Percentiles rank a stretch among this genome's conserved stretches.
These are phyloP conservation scores for Crithidia fasciculata DNA, from an alignment of 208 protist genomes.

Conservation along the genomic window DNA sequence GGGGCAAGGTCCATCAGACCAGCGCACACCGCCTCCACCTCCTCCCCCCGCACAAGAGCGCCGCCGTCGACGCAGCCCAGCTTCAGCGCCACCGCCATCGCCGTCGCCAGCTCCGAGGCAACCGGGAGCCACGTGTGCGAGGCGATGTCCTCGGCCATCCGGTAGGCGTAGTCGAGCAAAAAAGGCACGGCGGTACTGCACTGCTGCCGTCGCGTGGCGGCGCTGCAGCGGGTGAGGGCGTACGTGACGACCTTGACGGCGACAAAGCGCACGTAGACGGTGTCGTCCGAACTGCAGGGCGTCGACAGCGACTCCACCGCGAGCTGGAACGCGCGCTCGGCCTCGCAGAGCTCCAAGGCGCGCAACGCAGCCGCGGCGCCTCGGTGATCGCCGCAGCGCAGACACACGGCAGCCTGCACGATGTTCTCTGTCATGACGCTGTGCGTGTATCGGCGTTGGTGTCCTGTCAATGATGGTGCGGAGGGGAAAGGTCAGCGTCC, in stretches of 20 bases:
- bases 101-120: conserved; percentile 59
- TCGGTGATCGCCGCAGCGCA: conserved; percentile 65
- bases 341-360: conserved; percentile 43
- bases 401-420: conserved; percentile 46
- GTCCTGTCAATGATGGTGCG: too few species aligned
- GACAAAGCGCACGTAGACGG: conserved; percentile 69
- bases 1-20: conserved; percentile 22
- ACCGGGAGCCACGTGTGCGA: conserved; percentile 63
- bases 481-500: too few species aligned
- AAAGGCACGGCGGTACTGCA: conserved; percentile 38
- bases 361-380: conserved; percentile 53
- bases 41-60: conserved; percentile 5
- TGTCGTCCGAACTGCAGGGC: conserved; percentile 19
- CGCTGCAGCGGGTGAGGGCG: conserved; percentile 45
- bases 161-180: conserved; percentile 49
- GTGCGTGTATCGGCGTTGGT: too few species aligned
- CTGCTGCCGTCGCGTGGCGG: conserved; percentile 24
- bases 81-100: conserved; percentile 71
- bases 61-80: conserved; percentile 46
- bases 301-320: conserved; percentile 19
- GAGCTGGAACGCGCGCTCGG: conserved; percentile 36
- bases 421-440: conserved; percentile 45
- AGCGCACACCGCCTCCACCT: conserved; percentile 24
- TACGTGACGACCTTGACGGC: conserved; percentile 68
- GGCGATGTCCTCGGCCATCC: conserved; percentile 25